phyloP scores from a whole-genome alignment of 768 basidiomycete genomes.

The Roridomyces roridus region DNA sequence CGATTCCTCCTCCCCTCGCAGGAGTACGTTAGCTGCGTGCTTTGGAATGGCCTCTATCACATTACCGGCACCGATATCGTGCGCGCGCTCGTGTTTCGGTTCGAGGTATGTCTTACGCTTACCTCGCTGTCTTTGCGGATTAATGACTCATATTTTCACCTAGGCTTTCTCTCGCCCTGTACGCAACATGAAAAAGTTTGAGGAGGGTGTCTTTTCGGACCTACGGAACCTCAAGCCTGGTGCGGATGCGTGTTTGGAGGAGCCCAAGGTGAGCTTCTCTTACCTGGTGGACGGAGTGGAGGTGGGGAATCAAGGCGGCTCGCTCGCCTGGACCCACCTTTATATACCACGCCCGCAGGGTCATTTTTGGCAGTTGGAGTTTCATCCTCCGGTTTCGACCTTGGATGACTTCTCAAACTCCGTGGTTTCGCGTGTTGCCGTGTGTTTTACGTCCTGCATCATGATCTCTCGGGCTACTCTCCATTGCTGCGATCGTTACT shows the following conservation, averaged over 20 bases:
- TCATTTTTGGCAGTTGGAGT: too few relatives aligned
- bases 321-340: too few relatives aligned
- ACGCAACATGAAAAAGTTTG: conserved; percentile 94
- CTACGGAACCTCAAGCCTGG: conserved; percentile 94
- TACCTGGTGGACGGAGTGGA: too few relatives aligned
- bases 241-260: conserved; percentile 89
- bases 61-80: conserved; percentile 98
- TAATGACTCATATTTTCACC: too few relatives aligned
- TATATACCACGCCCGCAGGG: too few relatives aligned
- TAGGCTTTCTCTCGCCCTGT: conserved; percentile 89
- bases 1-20: conserved; percentile 88
- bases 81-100: conserved; percentile 91
- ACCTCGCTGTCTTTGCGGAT: conserved; percentile 9
- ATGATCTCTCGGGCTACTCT: conserved; percentile 61
- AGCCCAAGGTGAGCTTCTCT: conserved; percentile 88
- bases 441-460: conserved; percentile 10
- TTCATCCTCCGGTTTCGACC: background rate
- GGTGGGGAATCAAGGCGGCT: too few relatives aligned
- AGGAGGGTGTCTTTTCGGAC: conserved; percentile 95
- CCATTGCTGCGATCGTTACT: too few relatives aligned
- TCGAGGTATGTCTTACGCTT: conserved; percentile 61
- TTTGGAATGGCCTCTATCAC: conserved; percentile 91
- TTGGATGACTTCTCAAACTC: background rate
- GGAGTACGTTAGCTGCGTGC: conserved; percentile 89
- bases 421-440: background rate